Base-by-base conservation (phyloP, 1,139 yeast species). In the Zygoascus meyerae region DNA sequence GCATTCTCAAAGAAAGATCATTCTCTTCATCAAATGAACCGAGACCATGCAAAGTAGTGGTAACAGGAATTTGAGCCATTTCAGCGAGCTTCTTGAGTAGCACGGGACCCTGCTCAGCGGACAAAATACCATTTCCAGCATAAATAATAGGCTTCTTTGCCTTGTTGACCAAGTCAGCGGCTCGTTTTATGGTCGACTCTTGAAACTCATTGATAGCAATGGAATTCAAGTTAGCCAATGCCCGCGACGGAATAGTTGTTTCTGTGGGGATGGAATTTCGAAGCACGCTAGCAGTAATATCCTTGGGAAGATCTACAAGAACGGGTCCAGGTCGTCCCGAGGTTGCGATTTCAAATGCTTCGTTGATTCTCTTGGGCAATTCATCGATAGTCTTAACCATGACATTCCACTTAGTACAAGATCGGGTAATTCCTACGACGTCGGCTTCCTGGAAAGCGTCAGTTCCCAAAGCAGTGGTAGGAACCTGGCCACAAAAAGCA, bases 361-460 rank as follows among this genome's bases (percentile, higher is more conserved):
- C 98, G 66, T 92, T 92, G 63, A 92, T 90, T 64, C 98, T 78
- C 63, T 89, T 79, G 54, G 98, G 98, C 59, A 92, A 74, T 70
- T 92, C 98, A 48, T 90, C 92, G 50, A 92, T 92, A 64, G 79
- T 79, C 68, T 86, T 92, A 50, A 92, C 97, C 97, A 92, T 92
- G 39, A 90, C 97, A 65, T 94, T 94, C 98, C 98, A 92, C 68
- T 92, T 92, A 51, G 98, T 89, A 73, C 98, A 92, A 11, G 96
- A 82, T 67, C 98, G 79, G 5, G 97, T 86, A 61, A 92, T 92
- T 60, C 98, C 98, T 45, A 92, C 79, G 48, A 92, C 95, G 64
- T 92, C 98, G 42, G 98, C 98, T 72, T 92, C 98, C 72, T 92
- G 98, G 82, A 92, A 92, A 34, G 97, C 95, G 68, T 92, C 98